phyloP scores from a whole-genome alignment of 2,329 filamentous ascomycete species.

The Furcasterigmium furcatum region DNA sequence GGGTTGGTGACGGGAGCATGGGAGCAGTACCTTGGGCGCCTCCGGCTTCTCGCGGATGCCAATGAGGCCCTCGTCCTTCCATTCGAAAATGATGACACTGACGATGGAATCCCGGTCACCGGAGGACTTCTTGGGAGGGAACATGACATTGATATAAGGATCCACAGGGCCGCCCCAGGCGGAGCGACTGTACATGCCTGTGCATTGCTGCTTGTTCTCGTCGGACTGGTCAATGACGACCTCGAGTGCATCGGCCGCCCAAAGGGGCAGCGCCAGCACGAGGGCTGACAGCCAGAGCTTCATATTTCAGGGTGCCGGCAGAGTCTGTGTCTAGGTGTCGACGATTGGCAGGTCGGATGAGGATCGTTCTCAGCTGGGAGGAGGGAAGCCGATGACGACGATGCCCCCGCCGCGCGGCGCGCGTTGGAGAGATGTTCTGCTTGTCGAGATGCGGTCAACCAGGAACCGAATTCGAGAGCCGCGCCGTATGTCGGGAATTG shows the following conservation, averaged over 20 bases:
- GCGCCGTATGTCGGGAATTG: no score
- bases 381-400: no score
- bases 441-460: no score
- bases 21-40: conserved; percentile 43
- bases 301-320: conserved; percentile 38
- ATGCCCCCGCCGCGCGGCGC: no score
- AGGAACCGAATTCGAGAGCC: no score
- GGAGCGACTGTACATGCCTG: conserved; percentile 90
- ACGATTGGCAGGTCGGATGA: background rate
- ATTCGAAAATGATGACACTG: conserved; percentile 90
- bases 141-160: conserved; percentile 85
- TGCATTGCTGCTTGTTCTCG: conserved; percentile 77
- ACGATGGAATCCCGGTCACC: conserved; percentile 68
- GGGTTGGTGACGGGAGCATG: background rate
- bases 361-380: no score
- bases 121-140: conserved; percentile 44
- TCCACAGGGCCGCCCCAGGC: conserved; percentile 86
- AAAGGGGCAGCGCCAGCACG: conserved; percentile 50
- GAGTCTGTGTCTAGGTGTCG: background rate
- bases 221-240: conserved; percentile 66
- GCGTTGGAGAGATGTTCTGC: no score
- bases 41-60: conserved; percentile 61
- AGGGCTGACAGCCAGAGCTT: conserved; percentile 49
- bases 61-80: conserved; percentile 78
- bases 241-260: conserved; percentile 54